Evolutionary conservation across 352 stramenopile genomes (phyloP).

Genomic region (Phytophthora crassamura): DNA sequence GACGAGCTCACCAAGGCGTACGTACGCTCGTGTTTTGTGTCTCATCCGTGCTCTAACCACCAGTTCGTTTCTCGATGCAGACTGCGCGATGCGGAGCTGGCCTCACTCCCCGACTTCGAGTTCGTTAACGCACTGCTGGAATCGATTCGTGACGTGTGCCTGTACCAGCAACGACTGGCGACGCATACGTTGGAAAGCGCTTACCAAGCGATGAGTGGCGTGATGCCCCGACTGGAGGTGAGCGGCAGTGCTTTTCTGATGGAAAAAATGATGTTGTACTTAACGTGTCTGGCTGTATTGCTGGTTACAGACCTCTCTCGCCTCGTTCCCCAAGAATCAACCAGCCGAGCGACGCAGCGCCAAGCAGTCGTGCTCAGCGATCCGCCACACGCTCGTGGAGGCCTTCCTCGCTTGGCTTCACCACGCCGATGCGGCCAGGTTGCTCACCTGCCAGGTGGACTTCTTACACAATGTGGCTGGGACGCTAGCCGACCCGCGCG

Average conservation of each 20-base stretch:
- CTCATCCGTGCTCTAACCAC: background rate
- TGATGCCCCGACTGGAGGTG: constrained; percentile 75
- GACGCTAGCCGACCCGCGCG: constrained; percentile 72
- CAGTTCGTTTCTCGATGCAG: constrained; percentile 30
- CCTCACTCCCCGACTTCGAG: constrained; percentile 58
- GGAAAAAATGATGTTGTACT: background rate
- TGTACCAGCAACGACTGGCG: constrained; percentile 45
- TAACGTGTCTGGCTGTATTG: background rate
- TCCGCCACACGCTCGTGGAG: constrained; percentile 70
- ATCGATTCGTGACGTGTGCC: constrained; percentile 58
- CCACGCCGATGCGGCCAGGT: constrained; percentile 39
- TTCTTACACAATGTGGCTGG: constrained; percentile 67
- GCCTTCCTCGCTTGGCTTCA: constrained; percentile 75
- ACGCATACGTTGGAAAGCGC: constrained; percentile 34
- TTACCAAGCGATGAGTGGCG: constrained; percentile 45
- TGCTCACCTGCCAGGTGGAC: constrained; percentile 42
- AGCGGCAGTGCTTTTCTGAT: background rate
- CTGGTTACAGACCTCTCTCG: constrained; percentile 24
- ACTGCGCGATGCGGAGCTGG: constrained; percentile 44
- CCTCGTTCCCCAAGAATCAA: constrained; percentile 37
- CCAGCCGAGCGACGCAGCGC: constrained; percentile 46
- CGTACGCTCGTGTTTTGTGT: constrained; percentile 5
- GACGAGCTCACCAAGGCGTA: constrained; percentile 43
- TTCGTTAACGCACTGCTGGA: constrained; percentile 59
- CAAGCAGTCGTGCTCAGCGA: constrained; percentile 61